Conservation (phyloP, 2,329 filamentous ascomycete species). For the Verticillium nubilum region DNA sequence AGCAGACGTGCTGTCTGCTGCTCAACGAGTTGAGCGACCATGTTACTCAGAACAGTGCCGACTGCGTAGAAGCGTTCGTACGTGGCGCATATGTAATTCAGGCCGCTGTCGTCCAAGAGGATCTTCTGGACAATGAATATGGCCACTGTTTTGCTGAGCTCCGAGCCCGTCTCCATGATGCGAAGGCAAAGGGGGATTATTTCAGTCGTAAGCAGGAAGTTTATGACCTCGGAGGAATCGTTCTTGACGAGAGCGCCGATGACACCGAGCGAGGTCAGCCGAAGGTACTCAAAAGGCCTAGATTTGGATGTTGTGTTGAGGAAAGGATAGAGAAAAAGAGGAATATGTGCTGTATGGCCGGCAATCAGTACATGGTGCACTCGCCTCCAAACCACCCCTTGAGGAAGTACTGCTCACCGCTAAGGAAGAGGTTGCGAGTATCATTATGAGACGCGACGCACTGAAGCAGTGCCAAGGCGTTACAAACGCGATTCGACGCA, state of each 20-base stretch:
- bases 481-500: conserved; percentile 96
- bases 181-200: conserved; percentile 96
- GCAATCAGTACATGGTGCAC: not conserved
- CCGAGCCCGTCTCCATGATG: conserved; percentile 98
- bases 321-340: conserved; percentile 95
- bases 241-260: conserved; percentile 98
- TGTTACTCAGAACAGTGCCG: conserved; percentile 94
- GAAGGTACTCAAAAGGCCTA: conserved; percentile 93
- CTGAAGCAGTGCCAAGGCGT: conserved; percentile 89
- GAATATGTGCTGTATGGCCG: conserved; percentile 74
- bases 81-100: conserved; percentile 97
- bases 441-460: conserved; percentile 98
- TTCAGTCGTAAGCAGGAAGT: conserved; percentile 96
- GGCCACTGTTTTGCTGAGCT: conserved; percentile 96
- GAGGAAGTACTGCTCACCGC: conserved; percentile 53
- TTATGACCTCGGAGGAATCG: conserved; percentile 96
- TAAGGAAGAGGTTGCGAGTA: conserved; percentile 87
- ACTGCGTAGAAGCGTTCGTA: conserved; percentile 99
- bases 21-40: conserved; percentile 96
- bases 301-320: conserved; percentile 98
- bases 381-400: not conserved
- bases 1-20: conserved; percentile 93
- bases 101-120: conserved; percentile 87
- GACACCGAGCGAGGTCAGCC: conserved; percentile 90
- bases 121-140: conserved; percentile 99